phyloP scores from a whole-genome alignment of 2,329 filamentous ascomycete species.

The Mariannaea sp. region DNA sequence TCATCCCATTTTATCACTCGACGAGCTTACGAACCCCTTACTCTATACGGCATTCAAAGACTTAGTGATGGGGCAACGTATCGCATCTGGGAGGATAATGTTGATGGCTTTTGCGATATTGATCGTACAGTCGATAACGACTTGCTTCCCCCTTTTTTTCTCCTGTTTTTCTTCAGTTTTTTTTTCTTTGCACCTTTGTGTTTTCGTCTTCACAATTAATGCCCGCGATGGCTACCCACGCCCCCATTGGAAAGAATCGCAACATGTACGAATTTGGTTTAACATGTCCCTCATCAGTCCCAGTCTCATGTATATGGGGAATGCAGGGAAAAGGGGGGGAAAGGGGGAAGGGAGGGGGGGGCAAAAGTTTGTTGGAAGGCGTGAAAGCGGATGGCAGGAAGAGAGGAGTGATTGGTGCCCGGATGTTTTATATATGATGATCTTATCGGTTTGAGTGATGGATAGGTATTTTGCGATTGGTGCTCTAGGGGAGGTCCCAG shows the following conservation, averaged over 20 bases:
- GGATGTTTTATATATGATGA: constrained; percentile 22
- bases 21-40: constrained; percentile 12
- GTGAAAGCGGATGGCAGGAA: neutral
- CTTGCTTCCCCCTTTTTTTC: neutral
- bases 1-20: constrained; percentile 17
- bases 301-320: neutral
- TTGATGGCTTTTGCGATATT: neutral
- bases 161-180: constrained; percentile 6
- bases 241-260: constrained; percentile 28
- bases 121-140: neutral
- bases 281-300: neutral
- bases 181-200: neutral
- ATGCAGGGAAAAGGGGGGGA: too few relatives aligned
- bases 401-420: neutral
- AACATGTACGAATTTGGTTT: constrained; percentile 25
- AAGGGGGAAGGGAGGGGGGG: neutral
- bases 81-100: constrained; percentile 8
- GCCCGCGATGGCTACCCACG: neutral
- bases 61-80: constrained; percentile 6
- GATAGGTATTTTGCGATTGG: neutral
- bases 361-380: neutral
- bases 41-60: constrained; percentile 24
- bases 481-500: neutral
- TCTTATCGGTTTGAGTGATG: neutral
- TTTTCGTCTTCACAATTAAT: too few relatives aligned